Conservation (phyloP, 352 stramenopile genomes). For the Phytophthora ramorum region DNA sequence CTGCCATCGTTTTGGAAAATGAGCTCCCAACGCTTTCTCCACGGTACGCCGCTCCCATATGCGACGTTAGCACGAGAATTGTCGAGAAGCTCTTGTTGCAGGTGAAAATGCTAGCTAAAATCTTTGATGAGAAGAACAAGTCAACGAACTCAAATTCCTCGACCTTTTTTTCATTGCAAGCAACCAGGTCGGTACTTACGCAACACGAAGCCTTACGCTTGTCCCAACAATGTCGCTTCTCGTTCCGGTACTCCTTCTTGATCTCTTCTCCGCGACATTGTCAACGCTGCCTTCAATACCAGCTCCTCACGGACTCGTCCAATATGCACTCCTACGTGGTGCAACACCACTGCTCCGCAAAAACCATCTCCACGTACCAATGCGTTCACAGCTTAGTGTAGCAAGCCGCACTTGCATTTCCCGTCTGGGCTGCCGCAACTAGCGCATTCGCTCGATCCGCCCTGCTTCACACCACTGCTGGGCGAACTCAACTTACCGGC, state of each 20-base stretch:
- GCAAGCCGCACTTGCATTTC: conserved; percentile 37
- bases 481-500: neutral
- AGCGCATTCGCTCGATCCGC: conserved; percentile 13
- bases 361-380: neutral
- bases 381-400: conserved; percentile 21
- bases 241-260: neutral
- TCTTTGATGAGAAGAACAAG: neutral
- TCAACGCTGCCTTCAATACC: neutral
- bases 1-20: conserved; percentile 33
- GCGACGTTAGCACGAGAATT: conserved; percentile 9
- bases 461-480: conserved; percentile 1
- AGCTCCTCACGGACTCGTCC: neutral
- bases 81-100: neutral
- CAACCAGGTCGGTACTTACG: conserved; percentile 4
- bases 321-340: conserved; percentile 8
- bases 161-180: conserved; percentile 9
- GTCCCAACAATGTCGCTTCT: neutral
- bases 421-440: conserved; percentile 26
- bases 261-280: conserved; percentile 11
- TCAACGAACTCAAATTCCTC: neutral
- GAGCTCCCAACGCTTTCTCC: neutral
- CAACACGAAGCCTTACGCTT: conserved; percentile 6
- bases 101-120: neutral
- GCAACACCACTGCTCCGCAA: neutral
- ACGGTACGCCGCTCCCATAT: conserved; percentile 14